Evolutionary conservation across 306 rosid species (phyloP), one percentile per base, ranked within the genome.

Genomic region (Pueraria montana): DNA sequence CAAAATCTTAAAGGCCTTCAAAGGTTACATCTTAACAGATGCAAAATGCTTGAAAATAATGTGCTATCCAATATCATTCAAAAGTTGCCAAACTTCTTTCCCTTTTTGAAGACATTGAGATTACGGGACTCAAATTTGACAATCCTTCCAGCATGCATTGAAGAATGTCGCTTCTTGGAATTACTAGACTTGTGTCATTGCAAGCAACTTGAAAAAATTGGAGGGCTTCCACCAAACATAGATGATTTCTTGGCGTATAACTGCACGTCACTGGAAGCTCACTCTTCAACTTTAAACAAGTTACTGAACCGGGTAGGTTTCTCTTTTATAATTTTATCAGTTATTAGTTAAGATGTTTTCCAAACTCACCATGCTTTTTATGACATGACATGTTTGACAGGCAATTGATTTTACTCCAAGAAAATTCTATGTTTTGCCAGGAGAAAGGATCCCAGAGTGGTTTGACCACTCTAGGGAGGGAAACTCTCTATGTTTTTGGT

Each of bases 361-460:
- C 45, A 64, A 32, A 64, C 45, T 16, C 17, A 64, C 24, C 18
- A 62, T 27, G 38, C 40, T 12, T 32, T 14, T 30, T n/a, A n/a
- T n/a, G n/a, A n/a, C 2, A 20, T 55, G 63, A 21, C 36, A 30
- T 64, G 70, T 32, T 68, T 68, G 74, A 42, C 74, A 68, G 53
- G 69, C 5, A 64, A 14, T 64, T 6, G 2, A 14, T 64, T 64
- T 6, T 30, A 6, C n/a, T 27, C 0, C 20, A 62, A 62, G n/a
- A 27, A 13, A 62, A 1, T 26, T 27, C 40, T 26, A 62, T 50
- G 1, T 0, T 50, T 5, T 72, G 17, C 64, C 64, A 16, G 63
- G 77, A 16, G 10, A 56, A 16, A 50, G 46, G 7, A 50, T 72
- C 23, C 64, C 77, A 72, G 27, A 30, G 6, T 72, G 77, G 77